Evolutionary conservation across 257 asterid species (phyloP), one percentile per base, ranked within the genome.

Genomic region (Nicotiana paniculata): DNA sequence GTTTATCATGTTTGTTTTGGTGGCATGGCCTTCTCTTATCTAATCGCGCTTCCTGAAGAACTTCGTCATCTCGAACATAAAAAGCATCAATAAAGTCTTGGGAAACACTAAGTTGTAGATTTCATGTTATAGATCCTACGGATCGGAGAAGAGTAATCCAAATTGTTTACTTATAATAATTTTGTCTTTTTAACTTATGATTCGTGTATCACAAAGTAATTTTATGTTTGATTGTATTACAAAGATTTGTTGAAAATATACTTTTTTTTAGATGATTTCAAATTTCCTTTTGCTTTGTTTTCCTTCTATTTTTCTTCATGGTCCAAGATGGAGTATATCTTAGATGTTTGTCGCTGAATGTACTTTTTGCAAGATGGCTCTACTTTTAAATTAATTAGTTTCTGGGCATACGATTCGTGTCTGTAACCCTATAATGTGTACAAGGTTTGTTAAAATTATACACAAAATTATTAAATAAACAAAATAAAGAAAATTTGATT

Each of bases 1-100:
- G 37, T 79, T 0, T 79, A 79, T 48, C 82, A 79, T 48, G 30
- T 79, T 7, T 79, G 75, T 64, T 79, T 79, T 39, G 82, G 82
- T 48, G 82, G 75, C 11, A 61, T 79, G 75, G 48, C 82, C 46
- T 61, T 79, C 5, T 79, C 82, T 37, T 79, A 79, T 21, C 18
- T 79, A 30, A 7, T 79, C 2, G 82, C 62, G 24, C 75, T 79
- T 1, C 75, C 82, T 0, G 74, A 62, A 79, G 82, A 79, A 61
- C 82, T 79, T 18, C 75, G 75, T 48, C 82, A 61, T 6, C 58
- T 79, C 35, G 75, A 79, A 37, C 82, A 61, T 64, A 26, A 62
- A 39, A 79, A 62, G 2, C 75, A 62, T 57, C 61, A 75, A 51
- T 28, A 48, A 58, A 75, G 63, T 11, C 79, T 51, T 75, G 63